These are phyloP conservation scores for Trichosanthes cucumerina DNA, from an alignment of 306 rosid genomes.

Conservation along the genomic window DNA sequence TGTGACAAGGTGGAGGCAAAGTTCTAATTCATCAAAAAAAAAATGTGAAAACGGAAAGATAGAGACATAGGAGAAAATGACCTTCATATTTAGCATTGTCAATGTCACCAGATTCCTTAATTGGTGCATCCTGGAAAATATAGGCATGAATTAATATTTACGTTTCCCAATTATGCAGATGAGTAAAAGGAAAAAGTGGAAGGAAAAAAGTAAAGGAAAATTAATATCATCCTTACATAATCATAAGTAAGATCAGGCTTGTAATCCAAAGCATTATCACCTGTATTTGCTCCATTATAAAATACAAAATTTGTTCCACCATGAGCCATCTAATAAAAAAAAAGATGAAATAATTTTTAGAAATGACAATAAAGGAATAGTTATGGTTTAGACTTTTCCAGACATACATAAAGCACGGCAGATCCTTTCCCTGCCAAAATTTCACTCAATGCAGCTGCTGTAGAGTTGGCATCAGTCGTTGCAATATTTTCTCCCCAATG, in stretches of 20 bases:
- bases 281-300: slow-evolving; percentile 82
- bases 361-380: slow-evolving; percentile 11
- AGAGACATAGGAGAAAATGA: slow-evolving; percentile 12
- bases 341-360: slow-evolving; percentile 14
- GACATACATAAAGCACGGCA: slow-evolving; percentile 71
- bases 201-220: neutral
- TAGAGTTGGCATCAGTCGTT: slow-evolving; percentile 51
- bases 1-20: neutral
- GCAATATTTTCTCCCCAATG: slow-evolving; percentile 90
- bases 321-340: slow-evolving; percentile 71
- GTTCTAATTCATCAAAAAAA: neutral
- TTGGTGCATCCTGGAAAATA: slow-evolving; percentile 82
- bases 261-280: slow-evolving; percentile 51
- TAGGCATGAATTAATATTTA: neutral
- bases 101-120: slow-evolving; percentile 78
- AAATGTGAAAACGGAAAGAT: neutral
- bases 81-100: slow-evolving; percentile 75
- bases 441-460: slow-evolving; percentile 58
- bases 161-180: neutral
- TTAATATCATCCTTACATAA: slow-evolving; percentile 47
- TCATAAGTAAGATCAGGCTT: slow-evolving; percentile 85
- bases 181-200: neutral
- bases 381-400: neutral
- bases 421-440: slow-evolving; percentile 79
- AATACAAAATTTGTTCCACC: slow-evolving; percentile 97